Evolutionary conservation across 2,329 filamentous ascomycete genomes (phyloP).

Genomic region (Trichophyton verrucosum): DNA sequence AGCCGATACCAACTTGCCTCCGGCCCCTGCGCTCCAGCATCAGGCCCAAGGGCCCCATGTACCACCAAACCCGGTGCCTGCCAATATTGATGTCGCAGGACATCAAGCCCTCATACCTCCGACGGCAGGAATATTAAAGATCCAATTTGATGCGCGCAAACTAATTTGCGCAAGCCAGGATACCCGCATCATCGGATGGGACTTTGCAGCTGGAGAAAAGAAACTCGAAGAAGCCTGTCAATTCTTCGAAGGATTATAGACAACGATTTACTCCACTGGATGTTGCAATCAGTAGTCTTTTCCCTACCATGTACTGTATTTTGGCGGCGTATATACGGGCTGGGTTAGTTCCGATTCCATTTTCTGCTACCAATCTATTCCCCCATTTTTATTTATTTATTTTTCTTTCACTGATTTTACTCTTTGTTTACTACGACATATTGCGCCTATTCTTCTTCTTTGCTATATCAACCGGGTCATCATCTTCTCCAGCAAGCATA

Average conservation of each 20-base stretch:
- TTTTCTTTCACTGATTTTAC: too few species aligned
- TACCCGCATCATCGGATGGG: conserved; percentile 87
- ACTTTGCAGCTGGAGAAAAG: conserved; percentile 79
- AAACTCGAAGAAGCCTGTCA: conserved; percentile 65
- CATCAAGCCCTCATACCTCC: not conserved
- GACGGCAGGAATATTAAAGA: conserved; percentile 66
- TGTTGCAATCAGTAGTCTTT: not conserved
- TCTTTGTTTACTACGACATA: too few species aligned
- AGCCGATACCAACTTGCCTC: not conserved
- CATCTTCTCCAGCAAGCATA: not conserved
- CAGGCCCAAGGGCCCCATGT: not conserved
- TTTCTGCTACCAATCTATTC: too few species aligned
- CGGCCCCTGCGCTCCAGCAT: not conserved
- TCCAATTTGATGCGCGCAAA: conserved; percentile 86
- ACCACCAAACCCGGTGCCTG: not conserved
- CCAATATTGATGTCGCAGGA: not conserved
- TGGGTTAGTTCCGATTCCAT: too few species aligned
- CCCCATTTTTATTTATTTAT: too few species aligned
- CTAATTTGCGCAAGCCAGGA: conserved; percentile 94
- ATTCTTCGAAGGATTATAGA: conserved; percentile 52
- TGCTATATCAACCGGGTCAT: not conserved
- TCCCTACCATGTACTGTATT: not conserved
- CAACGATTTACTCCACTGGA: not conserved
- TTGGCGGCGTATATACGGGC: too few species aligned
- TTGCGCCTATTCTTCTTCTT: not conserved